Evolutionary conservation across 1,139 yeast species (phyloP), one percentile per base, ranked within the genome.

Genomic region (Candida pseudoviswanathii): DNA sequence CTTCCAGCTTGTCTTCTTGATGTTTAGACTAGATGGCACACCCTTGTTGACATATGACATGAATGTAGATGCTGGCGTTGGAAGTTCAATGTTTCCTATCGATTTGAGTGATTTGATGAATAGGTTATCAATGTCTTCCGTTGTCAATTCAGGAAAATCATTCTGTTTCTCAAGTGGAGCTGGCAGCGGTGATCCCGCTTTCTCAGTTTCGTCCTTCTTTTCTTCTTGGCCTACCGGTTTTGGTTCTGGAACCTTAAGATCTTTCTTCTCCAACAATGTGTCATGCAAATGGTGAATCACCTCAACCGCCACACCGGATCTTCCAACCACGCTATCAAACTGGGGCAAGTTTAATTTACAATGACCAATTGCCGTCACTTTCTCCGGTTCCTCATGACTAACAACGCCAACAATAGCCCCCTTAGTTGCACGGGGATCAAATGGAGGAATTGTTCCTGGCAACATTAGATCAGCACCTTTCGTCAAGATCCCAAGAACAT

Each of bases 381-480:
- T 85, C 2, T 77, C 66, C 0, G 96, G 96, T 25, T 73, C 62
- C n/a, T 77, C 72, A 34, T 75, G 72, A 52, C 82, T 80, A 0
- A 85, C 89, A 33, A 94, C 76, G 0, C 89, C 96, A 16, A 89
- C 96, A n/a, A 86, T 64, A 0, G 77, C 60, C 1, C 86, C 92
- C 46, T 67, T 68, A 2, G 58, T 60, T 3, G 81, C 62, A 39
- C 75, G 51, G 0, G 57, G 45, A 44, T 86, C 90, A 59, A 87
- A 85, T 0, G 96, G 96, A 0, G 90, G 88, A 5, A 88, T 73
- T 2, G 94, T 83, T 0, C 99, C 99, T 0, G 96, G 95, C 33
- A 89, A 74, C 97, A 94, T 92, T 58, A 94, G 73, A 63, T 92
- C 86, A 0, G 98, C 97, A 6, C 97, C 97, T 52, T 81, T 82